Evolutionary conservation across 2,329 filamentous ascomycete species (phyloP), one percentile per base, ranked within the genome.

Genomic region (Cryphonectria naterciae): DNA sequence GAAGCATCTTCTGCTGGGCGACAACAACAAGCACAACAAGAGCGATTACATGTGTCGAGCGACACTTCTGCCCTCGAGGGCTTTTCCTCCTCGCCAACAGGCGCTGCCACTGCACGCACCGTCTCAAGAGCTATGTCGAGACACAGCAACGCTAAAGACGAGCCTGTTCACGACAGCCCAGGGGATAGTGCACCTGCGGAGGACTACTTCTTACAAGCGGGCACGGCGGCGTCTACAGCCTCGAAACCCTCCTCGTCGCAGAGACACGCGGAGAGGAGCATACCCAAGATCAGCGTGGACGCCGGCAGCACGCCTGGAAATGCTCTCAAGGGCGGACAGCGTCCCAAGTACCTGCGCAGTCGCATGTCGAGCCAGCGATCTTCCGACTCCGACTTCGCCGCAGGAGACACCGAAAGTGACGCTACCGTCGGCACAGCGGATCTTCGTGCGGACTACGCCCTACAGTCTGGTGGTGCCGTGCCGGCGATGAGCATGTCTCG

Each of bases 401-500:
- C 85, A 22, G 87, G 89, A 49, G 91, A 93, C 73, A 84, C 83
- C 11, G 89, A 88, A n/a, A 95, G 91, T 77, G 94, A 97, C 74
- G 87, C 86, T 4, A 94, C 92, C 6, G 83, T 93, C 25, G 69
- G 66, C 25, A 73, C 71, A 4, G 71, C 49, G 1, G 91, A 85
- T 8, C 77, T 85, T 13, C 85, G 92, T 8, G 89, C 90, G 11
- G 94, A 97, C 79, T 96, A 92, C 80, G 92, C 93, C 35, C 83
- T 97, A 49, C 93, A 97, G 76, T 93, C 93, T 2, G 94, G 93
- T 25, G 93, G 94, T 37, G 92, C 93, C 17, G 84, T 89, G 5
- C 89, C 93, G 1, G 83, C 85, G 1, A 77, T 83, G 72, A 86
- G 84, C 11, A 80, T 85, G 74, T 83, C 85, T 37, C 84, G 85